Percentiles rank a stretch among this genome's conserved stretches.
These are phyloP conservation scores for Cadophora gregata DNA, from an alignment of 2,329 filamentous ascomycete genomes.

Conservation along the genomic window DNA sequence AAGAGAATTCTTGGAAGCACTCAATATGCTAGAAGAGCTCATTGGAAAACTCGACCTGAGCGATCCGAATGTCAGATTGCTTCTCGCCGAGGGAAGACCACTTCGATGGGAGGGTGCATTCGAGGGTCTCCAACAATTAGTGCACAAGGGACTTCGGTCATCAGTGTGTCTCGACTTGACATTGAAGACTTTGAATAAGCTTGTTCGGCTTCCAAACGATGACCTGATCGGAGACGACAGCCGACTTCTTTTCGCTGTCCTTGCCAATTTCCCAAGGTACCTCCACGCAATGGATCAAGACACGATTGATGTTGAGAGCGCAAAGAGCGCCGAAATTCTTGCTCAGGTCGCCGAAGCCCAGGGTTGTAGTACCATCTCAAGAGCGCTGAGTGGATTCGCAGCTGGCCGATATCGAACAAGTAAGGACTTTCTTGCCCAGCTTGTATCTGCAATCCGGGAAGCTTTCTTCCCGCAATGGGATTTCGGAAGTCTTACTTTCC, in stretches of 20 bases:
- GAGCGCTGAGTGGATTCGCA: conserved; percentile 73
- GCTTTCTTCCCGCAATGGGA: conserved; percentile 84
- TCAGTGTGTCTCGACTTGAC: conserved; percentile 81
- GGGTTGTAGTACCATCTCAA: conserved; percentile 69
- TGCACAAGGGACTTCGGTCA: conserved; percentile 92
- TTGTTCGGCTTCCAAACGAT: conserved; percentile 81
- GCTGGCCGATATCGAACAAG: conserved; percentile 68
- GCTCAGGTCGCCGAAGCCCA: conserved; percentile 76
- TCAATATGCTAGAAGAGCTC: conserved; percentile 89
- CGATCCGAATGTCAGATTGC: conserved; percentile 68
- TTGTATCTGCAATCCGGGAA: conserved; percentile 75
- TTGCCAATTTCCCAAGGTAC: conserved; percentile 91
- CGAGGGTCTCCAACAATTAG: conserved; percentile 81
- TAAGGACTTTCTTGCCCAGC: conserved; percentile 77
- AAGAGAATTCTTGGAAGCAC: conserved; percentile 87
- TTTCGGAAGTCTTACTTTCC: conserved; percentile 83
- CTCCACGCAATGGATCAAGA: conserved; percentile 77
- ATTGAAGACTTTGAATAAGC: conserved; percentile 75
- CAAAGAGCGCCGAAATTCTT: conserved; percentile 72
- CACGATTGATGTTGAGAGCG: conserved; percentile 58
- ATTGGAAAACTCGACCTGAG: conserved; percentile 83
- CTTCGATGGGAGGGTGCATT: conserved; percentile 88
- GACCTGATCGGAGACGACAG: conserved; percentile 81
- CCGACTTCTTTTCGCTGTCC: conserved; percentile 81
- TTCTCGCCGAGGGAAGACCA: conserved; percentile 80